Evolutionary conservation across 2,329 filamentous ascomycete genomes (phyloP), one percentile per base, ranked within the genome.

Genomic region (Calcarisporium arbuscula): DNA sequence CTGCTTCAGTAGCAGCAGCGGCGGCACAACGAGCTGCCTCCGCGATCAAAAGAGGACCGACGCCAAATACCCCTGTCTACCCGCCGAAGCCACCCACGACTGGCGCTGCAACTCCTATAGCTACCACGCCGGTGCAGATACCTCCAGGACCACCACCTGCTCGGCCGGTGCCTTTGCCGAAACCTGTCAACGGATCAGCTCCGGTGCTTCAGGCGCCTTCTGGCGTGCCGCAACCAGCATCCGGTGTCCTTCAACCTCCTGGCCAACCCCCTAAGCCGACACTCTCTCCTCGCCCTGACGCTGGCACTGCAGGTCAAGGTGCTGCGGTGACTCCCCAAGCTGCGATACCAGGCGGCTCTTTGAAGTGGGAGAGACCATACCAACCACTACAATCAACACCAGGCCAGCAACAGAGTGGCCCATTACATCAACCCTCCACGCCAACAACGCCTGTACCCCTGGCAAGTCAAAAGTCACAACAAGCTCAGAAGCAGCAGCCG

Each of bases 341-440:
- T 19, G 17, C 41, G 4, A 42, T 49, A 6, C 47, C 51, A 20
- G 43, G 48, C 16, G 51, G 51, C 6, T 39, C 47, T 22, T 38
- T 62, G 14, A 64, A 64, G 35, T 64, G 61, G 61, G 61, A 64
- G 44, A 62, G 60, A 44, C 59, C 62, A 9, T 62, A 64, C 39
- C 60, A 62, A 35, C 60, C 60, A 27, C 52, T 51, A 4, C 49
- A 50, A 9, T 18, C 48, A 15, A 35, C 45, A 28, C n/a, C n/a
- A n/a, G n/a, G n/a, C n/a, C n/a, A n/a, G n/a, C n/a, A n/a, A n/a
- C n/a, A n/a, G n/a, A n/a, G n/a, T n/a, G n/a, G n/a, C n/a, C n/a
- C n/a, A n/a, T n/a, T n/a, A n/a, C n/a, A n/a, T n/a, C n/a, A n/a
- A n/a, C n/a, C n/a, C n/a, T n/a, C n/a, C n/a, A n/a, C n/a, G n/a